Evolutionary conservation across 371 early-diverging fungal genomes (phyloP).

Genomic region (Actinomortierella wolfii): DNA sequence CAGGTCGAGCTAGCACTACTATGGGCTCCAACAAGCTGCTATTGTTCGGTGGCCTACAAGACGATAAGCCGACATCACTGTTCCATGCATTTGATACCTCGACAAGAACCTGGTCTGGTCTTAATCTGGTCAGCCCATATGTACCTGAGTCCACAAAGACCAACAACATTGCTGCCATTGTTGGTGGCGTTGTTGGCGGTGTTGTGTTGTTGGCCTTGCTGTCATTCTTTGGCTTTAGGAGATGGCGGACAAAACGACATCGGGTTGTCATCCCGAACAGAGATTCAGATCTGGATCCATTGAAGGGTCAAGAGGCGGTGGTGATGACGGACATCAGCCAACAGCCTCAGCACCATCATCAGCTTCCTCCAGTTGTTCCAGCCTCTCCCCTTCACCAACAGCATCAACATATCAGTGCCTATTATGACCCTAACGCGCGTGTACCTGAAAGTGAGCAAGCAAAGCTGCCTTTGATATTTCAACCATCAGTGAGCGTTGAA

Average conservation of each 20-base stretch:
- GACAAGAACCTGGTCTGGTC: conserved; percentile 19
- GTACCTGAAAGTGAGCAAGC: too few relatives aligned
- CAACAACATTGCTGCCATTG: conserved; percentile 16
- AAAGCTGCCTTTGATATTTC: not conserved
- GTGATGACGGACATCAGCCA: too few relatives aligned
- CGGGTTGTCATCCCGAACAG: not conserved
- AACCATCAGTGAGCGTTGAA: too few relatives aligned
- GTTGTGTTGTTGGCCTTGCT: conserved; percentile 23
- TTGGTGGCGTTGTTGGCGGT: conserved; percentile 36
- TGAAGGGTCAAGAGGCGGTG: too few relatives aligned
- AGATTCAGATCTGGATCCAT: not conserved
- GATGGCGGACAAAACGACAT: conserved; percentile 7
- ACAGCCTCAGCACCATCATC: too few relatives aligned
- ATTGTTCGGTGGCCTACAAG: conserved; percentile 11
- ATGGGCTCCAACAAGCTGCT: conserved; percentile 11
- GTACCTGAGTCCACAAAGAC: not conserved
- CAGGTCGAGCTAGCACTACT: conserved; percentile 13
- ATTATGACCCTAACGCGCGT: too few relatives aligned
- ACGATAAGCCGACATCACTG: not conserved
- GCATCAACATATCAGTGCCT: too few relatives aligned
- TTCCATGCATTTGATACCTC: conserved; percentile 29
- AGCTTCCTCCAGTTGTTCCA: too few relatives aligned
- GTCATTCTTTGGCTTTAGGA: conserved; percentile 19
- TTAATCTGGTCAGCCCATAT: conserved; percentile 9
- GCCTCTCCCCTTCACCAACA: too few relatives aligned